Base-by-base conservation (phyloP, 2,329 filamentous ascomycete genomes). In the Penicillium hesseltinei region DNA sequence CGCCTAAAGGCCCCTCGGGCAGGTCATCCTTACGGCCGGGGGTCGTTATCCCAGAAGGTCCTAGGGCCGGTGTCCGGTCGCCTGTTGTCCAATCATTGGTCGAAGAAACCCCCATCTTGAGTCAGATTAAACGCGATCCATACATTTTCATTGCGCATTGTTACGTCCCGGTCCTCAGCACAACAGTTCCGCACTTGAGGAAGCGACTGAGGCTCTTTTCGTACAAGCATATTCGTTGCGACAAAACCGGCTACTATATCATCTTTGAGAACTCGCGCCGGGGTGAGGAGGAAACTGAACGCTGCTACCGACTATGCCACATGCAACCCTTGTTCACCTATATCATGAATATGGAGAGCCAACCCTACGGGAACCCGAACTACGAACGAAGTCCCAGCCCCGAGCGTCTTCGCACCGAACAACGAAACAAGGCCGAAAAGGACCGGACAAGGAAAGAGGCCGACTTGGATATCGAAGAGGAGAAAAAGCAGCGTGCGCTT, bases 311-410 rank as follows among this genome's bases (percentile, higher is more conserved):
- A 53, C 84, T 87, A 51, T 92, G 90, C 63, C 88, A 97, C 71
- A 88, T 89, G 71, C 88, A 88, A 43, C 84, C 89, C 6, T 85
- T 99, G 62, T 99, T 99, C 78, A 97, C 89, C 1, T 97, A 97
- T 66, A 82, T 84, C 59, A 93, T 99, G 89, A 84, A 86, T 44
- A 96, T 99, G 91, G 89, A 93, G 70, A 87, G 91, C 55, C 88
- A 89, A 62, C 81, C 83, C 60, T 86, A 86, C 67, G 86, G 86
- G 40, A 86, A 87, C 67, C 84, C 85, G 13, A 80, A 84, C 62
- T 86, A 87, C 66, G 81, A 84, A 64, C 72, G 76, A 62, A 80
- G 76, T 60, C 77, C 74, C 27, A 80, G 76, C 59, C 79, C 77
- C 21, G 74, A 75, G 57, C 71, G 74, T 56, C 64, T 77, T 31